Evolutionary conservation across 805 yeast genomes (phyloP).

Genomic region (Candida golubevii): DNA sequence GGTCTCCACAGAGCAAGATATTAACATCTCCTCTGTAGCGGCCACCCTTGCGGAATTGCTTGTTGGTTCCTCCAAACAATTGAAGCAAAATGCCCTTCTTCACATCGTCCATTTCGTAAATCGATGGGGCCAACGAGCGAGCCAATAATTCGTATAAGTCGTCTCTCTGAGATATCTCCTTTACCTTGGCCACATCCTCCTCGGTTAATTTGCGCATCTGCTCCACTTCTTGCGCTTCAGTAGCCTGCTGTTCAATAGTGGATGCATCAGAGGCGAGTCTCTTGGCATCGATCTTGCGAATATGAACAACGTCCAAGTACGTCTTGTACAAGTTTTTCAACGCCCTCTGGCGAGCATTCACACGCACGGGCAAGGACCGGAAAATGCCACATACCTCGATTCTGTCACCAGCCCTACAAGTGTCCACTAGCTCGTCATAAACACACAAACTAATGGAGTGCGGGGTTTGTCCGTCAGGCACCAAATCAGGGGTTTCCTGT

Average conservation of each 20-base stretch:
- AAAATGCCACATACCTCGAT: constrained; percentile 94
- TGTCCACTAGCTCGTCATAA: constrained; percentile 92
- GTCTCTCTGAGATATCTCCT: constrained; percentile 55
- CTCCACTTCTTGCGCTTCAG: constrained; percentile 67
- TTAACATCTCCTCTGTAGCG: constrained; percentile 95
- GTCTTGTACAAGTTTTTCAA: constrained; percentile 85
- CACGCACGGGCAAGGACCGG: constrained; percentile 86
- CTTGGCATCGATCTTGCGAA: constrained; percentile 77
- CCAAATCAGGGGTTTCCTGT: constrained; percentile 94
- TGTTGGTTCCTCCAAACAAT: constrained; percentile 93
- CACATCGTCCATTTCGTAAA: constrained; percentile 93
- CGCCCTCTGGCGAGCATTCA: constrained; percentile 79
- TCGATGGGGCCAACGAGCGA: constrained; percentile 93
- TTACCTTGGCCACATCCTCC: constrained; percentile 64
- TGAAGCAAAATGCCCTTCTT: constrained; percentile 92
- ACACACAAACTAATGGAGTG: constrained; percentile 92
- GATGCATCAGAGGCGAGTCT: constrained; percentile 78
- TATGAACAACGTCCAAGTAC: constrained; percentile 89
- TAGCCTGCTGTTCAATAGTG: constrained; percentile 56
- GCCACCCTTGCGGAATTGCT: constrained; percentile 84
- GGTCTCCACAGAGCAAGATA: constrained; percentile 92
- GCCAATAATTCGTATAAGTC: constrained; percentile 85
- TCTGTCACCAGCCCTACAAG: constrained; percentile 94
- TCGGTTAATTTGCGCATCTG: constrained; percentile 67
- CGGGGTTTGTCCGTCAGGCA: constrained; percentile 98